Evolutionary conservation across 768 basidiomycete genomes (phyloP), one percentile per base, ranked within the genome.

Genomic region (Hysterangium stoloniferum): DNA sequence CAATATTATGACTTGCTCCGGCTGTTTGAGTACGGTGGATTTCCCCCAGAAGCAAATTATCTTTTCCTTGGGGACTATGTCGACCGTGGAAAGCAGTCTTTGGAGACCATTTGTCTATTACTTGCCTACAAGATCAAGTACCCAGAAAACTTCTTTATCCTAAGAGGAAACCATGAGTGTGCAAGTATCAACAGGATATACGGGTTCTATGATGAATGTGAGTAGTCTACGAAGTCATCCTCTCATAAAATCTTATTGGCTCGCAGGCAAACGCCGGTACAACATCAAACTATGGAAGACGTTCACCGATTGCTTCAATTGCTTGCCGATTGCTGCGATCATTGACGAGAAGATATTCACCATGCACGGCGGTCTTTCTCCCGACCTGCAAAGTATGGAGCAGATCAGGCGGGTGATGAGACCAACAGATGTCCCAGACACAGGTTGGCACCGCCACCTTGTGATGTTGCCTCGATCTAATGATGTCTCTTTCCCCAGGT

Each of bases 261-360:
- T n/a, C 13, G 29, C 64, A 98, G 95, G 95, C 79, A 99, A 99
- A 77, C 91, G 95, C 66, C 84, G 95, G 65, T 98, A 97, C 79
- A 99, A 98, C 76, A 99, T 99, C 79, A 99, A 99, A 70, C 78
- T 97, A 65, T 99, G 95, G 95, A 99, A 99, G 78, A 99, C 95
- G 31, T 99, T 99, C 70, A 99, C 95, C 53, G 95, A 99, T 67
- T 97, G 95, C 73, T 99, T 99, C 79, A 99, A 99, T 74, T 98
- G 95, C 67, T 74, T 97, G 58, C 95, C 95, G 32, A 97, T 99
- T 66, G 95, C 95, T 42, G 95, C 95, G 60, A 97, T 99, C 70
- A 97, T 99, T 66, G 95, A 98, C 71, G 95, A 98, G 71, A 99
- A 98, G 75, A 99, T 99, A 66, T 97, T 99, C 69, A 96, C 93